Evolutionary conservation across 1,284 basidiomycete species (phyloP), one percentile per base, ranked within the genome.

Genomic region (Heterobasidion occidentale): DNA sequence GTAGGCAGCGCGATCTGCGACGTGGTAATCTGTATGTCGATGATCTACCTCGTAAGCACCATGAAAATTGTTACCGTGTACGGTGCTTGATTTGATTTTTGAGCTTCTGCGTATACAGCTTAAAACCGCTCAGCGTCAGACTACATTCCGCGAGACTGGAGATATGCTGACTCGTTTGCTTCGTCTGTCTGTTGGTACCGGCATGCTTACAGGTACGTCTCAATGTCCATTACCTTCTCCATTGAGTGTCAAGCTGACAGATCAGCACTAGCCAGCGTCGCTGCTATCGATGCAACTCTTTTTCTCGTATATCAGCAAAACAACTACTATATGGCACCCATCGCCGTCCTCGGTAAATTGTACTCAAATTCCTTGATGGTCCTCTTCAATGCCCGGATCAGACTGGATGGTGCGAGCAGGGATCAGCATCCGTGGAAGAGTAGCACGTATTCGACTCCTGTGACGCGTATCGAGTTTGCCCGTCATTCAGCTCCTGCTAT

Each of bases 21-120:
- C 44, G 36, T 60, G 33, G 47, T 59, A 33, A 60, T 62, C 27
- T 51, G 59, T 2, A 9, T n/a, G 11, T 56, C 45, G 14, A 62
- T 61, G 61, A 3, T 59, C 7, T 54, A 51, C 38, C 57, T 36
- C 20, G 61, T 62, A 36, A 51, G 58, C 56, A 42, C 27, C 9
- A 11, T n/a, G 17, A 35, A 3, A 38, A 15, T 42, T n/a, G n/a
- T 46, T 9, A 5, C 8, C 12, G 19, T 9, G 38, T n/a, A 42
- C 5, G 12, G 11, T 42, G 38, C 9, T 42, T 42, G 3, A 42
- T n/a, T 42, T 42, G 12, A 42, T 42, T 2, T 11, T 42, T 3
- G 38, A 12, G 0, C 8, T 42, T 42, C 38, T 42, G 9, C 9
- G 9, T 44, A 15, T 15, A 27, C 52, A 53, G 52, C 14, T 14